A percentile compares a stretch with the other conserved stretches of the same genome.
phyloP scores from a whole-genome alignment of 75 land plant genomes.

The Ceratopteris richardii region DNA sequence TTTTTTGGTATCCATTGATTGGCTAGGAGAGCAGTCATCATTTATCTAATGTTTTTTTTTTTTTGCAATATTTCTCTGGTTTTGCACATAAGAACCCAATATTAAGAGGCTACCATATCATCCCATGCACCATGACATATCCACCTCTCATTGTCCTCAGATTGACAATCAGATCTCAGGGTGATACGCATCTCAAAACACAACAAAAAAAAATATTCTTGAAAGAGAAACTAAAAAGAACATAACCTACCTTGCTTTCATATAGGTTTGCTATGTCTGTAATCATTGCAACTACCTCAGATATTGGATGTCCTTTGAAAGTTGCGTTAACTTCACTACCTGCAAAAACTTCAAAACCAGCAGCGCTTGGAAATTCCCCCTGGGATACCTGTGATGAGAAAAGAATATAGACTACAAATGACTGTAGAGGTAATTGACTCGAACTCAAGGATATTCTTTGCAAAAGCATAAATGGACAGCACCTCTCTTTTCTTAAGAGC shows the following conservation, averaged over 20 bases:
- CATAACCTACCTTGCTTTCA: constrained; percentile 58
- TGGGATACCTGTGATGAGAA: not conserved
- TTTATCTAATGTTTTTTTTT: no score
- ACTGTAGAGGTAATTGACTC: no score
- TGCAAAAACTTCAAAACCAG: not conserved
- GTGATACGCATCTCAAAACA: not conserved
- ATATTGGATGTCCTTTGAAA: constrained; percentile 46
- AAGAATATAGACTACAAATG: no score
- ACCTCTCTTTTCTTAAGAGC: no score
- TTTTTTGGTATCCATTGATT: no score
- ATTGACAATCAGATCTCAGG: constrained; percentile 1
- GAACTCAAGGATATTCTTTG: no score
- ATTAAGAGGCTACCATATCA: constrained; percentile 24
- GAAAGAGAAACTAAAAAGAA: not conserved
- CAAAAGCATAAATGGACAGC: no score
- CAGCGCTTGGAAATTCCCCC: not conserved
- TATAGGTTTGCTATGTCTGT: constrained; percentile 64
- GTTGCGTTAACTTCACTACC: constrained; percentile 1
- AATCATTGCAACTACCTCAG: constrained; percentile 89
- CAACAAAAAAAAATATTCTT: not conserved
- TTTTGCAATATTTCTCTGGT: constrained; percentile 65
- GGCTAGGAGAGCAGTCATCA: no score
- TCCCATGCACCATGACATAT: constrained; percentile 13
- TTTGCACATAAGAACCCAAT: constrained; percentile 70
- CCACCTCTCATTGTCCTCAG: constrained; percentile 14